Percentiles rank a stretch among this genome's conserved stretches.
phyloP scores from a whole-genome alignment of 768 basidiomycete genomes.

The Naganishia kalamii region DNA sequence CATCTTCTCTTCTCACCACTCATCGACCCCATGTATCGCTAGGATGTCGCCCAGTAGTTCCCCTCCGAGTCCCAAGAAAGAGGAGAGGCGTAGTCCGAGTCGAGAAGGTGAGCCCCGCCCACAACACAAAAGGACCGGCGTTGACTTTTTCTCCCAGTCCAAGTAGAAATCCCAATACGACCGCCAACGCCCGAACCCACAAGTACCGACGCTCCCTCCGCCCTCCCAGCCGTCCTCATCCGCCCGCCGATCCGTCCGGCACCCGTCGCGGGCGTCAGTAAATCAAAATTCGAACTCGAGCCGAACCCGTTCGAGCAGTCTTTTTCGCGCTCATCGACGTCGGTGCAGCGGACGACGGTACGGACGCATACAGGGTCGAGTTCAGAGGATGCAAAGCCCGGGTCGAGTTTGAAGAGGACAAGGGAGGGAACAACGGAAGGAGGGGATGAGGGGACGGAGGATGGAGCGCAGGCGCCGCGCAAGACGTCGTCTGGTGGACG shows the following conservation, averaged over 20 bases:
- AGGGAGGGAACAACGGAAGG: constrained; percentile 23
- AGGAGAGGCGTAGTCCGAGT: no score
- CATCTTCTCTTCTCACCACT: no score
- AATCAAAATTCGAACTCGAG: constrained; percentile 55
- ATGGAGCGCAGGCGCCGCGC: neutral
- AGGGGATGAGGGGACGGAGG: neutral
- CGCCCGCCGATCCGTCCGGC: constrained; percentile 41
- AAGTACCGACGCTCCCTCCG: neutral
- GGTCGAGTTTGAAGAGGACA: neutral
- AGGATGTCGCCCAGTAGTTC: no score
- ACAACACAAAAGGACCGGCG: no score
- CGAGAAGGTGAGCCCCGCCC: no score
- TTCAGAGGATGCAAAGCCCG: constrained; percentile 30
- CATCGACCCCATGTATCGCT: no score
- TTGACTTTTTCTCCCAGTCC: no score
- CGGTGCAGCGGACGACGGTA: constrained; percentile 15
- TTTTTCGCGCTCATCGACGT: constrained; percentile 57
- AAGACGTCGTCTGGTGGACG: constrained; percentile 62
- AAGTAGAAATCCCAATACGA: neutral
- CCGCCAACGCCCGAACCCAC: neutral
- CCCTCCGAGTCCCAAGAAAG: no score
- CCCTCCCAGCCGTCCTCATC: constrained; percentile 18
- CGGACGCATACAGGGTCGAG: neutral
- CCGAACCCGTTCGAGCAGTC: constrained; percentile 94
- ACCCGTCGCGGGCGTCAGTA: constrained; percentile 24